phyloP scores from a whole-genome alignment of 2,329 filamentous ascomycete genomes.

The Talaromyces sp. region DNA sequence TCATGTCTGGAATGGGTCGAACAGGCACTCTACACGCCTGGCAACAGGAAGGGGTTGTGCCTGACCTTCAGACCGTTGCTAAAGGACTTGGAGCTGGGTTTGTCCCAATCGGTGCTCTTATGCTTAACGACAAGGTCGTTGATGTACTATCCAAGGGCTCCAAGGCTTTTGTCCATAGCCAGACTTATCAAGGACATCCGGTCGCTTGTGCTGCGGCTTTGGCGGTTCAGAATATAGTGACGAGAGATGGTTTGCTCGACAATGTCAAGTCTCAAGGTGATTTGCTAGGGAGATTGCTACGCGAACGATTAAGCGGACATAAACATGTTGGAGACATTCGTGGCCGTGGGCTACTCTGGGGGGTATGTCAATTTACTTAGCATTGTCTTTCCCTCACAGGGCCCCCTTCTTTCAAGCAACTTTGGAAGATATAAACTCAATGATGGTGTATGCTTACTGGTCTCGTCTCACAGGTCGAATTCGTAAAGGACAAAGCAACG shows the following conservation, averaged over 20 bases:
- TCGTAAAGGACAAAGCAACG: neutral
- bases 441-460: neutral
- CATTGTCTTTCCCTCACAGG: too few species aligned
- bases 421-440: too few species aligned
- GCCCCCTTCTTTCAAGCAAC: too few species aligned
- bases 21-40: constrained; percentile 56
- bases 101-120: constrained; percentile 50
- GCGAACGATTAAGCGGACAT: constrained; percentile 35
- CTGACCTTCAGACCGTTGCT: constrained; percentile 56
- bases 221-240: constrained; percentile 48
- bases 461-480: neutral
- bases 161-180: constrained; percentile 52
- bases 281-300: neutral
- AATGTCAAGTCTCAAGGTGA: constrained; percentile 7
- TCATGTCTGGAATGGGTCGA: constrained; percentile 64
- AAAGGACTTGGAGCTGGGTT: constrained; percentile 57
- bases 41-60: constrained; percentile 53
- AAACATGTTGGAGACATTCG: constrained; percentile 45
- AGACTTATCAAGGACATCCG: constrained; percentile 58
- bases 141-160: constrained; percentile 45
- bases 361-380: neutral
- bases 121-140: constrained; percentile 49
- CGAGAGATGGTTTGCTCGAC: constrained; percentile 37
- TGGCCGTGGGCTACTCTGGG: constrained; percentile 7
- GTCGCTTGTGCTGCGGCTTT: constrained; percentile 54